A percentile compares a stretch with the other conserved stretches of the same genome.
phyloP scores from a whole-genome alignment of 75 land plant species.

The Cupressus sempervirens region DNA sequence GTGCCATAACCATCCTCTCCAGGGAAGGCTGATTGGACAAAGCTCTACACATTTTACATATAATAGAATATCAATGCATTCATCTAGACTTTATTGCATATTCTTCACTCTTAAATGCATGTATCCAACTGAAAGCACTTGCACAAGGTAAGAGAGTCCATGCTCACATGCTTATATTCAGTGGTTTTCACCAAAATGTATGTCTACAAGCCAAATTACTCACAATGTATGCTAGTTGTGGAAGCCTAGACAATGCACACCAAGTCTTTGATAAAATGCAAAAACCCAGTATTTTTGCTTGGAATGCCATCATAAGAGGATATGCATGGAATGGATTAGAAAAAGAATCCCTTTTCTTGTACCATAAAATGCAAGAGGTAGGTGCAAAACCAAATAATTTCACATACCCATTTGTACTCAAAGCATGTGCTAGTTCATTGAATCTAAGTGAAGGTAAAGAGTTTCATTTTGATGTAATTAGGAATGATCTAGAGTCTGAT shows the following conservation, averaged over 20 bases:
- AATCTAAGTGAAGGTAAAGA: slow-evolving; percentile 7
- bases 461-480: slow-evolving; percentile 6
- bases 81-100: neutral
- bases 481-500: neutral
- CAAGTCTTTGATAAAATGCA: slow-evolving; percentile 7
- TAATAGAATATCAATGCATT: neutral
- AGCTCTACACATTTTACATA: slow-evolving; percentile 2
- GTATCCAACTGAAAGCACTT: slow-evolving; percentile 4
- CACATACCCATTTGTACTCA: slow-evolving; percentile 16
- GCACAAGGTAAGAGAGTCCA: slow-evolving; percentile 5
- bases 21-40: neutral
- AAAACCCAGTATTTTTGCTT: slow-evolving; percentile 8
- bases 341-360: slow-evolving; percentile 10
- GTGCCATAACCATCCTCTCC: neutral
- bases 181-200: neutral
- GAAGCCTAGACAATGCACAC: slow-evolving; percentile 2
- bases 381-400: slow-evolving; percentile 14
- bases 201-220: slow-evolving; percentile 1
- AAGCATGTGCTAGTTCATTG: slow-evolving; percentile 10
- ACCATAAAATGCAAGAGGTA: slow-evolving; percentile 10
- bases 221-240: slow-evolving; percentile 9
- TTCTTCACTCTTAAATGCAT: neutral
- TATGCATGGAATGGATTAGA: slow-evolving; percentile 14
- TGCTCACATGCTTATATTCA: neutral
- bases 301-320: slow-evolving; percentile 14